Conservation (phyloP, 176 grass and related monocot genomes). For the Avena sativa region DNA sequence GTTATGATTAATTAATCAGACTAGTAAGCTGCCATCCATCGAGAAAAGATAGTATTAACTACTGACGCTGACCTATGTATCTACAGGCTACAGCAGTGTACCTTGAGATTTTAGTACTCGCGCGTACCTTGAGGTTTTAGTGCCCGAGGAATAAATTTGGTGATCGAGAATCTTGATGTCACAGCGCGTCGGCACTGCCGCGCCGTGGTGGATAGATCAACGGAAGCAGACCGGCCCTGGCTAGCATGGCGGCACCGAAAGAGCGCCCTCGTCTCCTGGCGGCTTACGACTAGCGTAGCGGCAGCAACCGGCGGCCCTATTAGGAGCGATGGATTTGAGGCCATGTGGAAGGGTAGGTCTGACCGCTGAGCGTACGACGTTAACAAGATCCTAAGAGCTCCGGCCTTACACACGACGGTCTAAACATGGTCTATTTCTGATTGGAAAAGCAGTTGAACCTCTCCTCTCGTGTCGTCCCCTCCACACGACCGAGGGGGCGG, state of each 20-base stretch:
- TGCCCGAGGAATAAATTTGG: neutral
- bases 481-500: too few species aligned
- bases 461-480: too few species aligned
- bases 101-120: neutral
- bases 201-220: neutral
- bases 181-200: neutral
- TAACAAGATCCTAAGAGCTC: neutral
- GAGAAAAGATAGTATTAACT: too few species aligned
- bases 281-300: neutral
- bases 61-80: neutral
- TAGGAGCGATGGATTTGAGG: neutral
- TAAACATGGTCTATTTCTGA: neutral
- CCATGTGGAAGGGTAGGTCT: neutral
- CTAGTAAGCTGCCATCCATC: too few species aligned
- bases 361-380: neutral
- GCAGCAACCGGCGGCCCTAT: neutral
- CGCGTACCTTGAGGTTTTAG: neutral
- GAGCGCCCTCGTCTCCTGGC: neutral
- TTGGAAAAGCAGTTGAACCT: too few species aligned
- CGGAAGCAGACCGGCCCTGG: neutral
- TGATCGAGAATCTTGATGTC: neutral
- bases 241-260: neutral
- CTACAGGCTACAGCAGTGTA: neutral
- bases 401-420: neutral
- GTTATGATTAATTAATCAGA: neutral